A percentile compares a stretch with the other conserved stretches of the same genome.
phyloP scores from a whole-genome alignment of 768 basidiomycete genomes.

The Mycena rebaudengoi region DNA sequence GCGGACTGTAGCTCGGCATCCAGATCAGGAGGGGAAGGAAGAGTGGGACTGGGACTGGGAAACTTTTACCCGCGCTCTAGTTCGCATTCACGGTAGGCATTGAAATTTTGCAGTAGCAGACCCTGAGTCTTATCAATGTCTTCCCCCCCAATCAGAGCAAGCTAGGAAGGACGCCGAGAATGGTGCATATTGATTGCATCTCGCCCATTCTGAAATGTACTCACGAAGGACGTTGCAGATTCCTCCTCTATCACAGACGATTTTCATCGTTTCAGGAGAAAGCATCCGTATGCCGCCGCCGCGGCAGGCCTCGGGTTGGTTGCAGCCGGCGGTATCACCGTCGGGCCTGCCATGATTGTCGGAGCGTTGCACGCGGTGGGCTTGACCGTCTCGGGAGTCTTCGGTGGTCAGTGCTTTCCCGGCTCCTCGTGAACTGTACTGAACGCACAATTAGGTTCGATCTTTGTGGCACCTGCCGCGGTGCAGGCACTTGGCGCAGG shows the following conservation, averaged over 20 bases:
- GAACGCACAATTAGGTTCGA: neutral
- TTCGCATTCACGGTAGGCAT: neutral
- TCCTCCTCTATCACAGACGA: neutral
- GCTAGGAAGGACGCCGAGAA: constrained; percentile 1
- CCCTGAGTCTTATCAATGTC: neutral
- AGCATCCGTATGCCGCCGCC: constrained; percentile 4
- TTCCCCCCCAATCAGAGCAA: neutral
- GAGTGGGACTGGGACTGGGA: constrained; percentile 3
- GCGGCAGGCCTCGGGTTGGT: constrained; percentile 5
- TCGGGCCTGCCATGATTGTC: constrained; percentile 2
- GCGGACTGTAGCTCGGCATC: neutral
- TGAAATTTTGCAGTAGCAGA: neutral
- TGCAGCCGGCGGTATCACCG: neutral
- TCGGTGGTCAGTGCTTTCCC: neutral
- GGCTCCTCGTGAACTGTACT: neutral
- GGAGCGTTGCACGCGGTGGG: neutral
- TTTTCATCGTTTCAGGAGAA: neutral
- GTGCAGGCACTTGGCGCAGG: constrained; percentile 6
- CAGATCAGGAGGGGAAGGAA: neutral
- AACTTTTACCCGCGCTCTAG: neutral
- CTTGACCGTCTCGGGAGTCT: constrained; percentile 1
- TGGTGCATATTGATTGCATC: neutral
- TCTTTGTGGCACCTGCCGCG: constrained; percentile 1
- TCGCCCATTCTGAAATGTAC: neutral
- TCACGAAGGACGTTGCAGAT: neutral